phyloP scores from a whole-genome alignment of 1,284 basidiomycete species.

The Ustilago tritici region DNA sequence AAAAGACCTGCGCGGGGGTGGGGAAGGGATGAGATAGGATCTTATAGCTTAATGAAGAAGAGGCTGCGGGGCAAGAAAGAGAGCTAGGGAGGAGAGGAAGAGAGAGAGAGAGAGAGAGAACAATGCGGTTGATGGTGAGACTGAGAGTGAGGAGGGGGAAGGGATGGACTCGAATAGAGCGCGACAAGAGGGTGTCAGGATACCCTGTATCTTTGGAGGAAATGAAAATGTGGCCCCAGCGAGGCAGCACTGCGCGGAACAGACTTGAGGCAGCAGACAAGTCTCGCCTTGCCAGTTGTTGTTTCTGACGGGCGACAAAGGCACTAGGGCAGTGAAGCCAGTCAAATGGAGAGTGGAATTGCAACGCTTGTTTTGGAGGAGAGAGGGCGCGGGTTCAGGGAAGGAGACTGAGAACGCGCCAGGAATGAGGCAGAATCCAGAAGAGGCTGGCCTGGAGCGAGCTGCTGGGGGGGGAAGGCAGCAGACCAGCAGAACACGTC shows the following conservation, averaged over 20 bases:
- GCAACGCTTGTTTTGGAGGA: conserved; percentile 12
- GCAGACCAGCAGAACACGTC: conserved; percentile 8
- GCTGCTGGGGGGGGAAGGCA: not conserved
- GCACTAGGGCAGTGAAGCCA: conserved; percentile 10
- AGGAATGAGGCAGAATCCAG: conserved; percentile 21
- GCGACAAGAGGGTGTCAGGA: conserved; percentile 2
- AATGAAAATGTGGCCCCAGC: conserved; percentile 16
- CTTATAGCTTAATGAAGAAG: conserved; percentile 26
- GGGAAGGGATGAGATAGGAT: conserved; percentile 19
- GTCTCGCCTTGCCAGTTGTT: conserved; percentile 5
- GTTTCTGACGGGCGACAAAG: not conserved
- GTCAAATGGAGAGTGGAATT: conserved; percentile 15
- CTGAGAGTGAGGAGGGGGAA: not conserved
- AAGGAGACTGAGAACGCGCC: not conserved
- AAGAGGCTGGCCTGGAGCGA: conserved; percentile 9
- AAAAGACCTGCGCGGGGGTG: conserved; percentile 21
- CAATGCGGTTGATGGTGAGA: no score
- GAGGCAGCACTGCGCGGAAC: conserved; percentile 7
- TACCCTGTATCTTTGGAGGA: conserved; percentile 21
- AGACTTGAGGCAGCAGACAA: conserved; percentile 25
- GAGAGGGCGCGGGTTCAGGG: not conserved
- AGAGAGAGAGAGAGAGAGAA: not conserved
- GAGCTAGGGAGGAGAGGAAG: not conserved
- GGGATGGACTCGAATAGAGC: conserved; percentile 6
- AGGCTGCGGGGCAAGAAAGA: conserved; percentile 9